phyloP scores from a whole-genome alignment of 2,329 filamentous ascomycete genomes.

The Fusarium buharicum region DNA sequence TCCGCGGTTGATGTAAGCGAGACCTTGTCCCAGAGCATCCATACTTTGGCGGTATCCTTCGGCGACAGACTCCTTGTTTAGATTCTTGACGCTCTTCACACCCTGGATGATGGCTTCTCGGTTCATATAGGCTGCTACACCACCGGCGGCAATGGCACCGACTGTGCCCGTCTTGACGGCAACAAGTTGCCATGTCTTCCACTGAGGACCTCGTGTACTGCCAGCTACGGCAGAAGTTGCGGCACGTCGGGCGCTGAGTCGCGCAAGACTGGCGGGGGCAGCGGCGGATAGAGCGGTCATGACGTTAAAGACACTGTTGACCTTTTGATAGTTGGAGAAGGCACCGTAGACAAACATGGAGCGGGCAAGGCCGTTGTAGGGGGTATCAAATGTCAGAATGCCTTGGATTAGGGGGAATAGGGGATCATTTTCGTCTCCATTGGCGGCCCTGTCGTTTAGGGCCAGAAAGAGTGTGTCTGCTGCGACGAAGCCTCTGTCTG shows the following conservation, averaged over 20 bases:
- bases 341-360: conserved; percentile 71
- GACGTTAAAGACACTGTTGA: conserved; percentile 66
- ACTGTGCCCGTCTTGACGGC: conserved; percentile 85
- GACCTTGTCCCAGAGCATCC: conserved; percentile 62
- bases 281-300: conserved; percentile 64
- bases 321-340: conserved; percentile 68
- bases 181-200: conserved; percentile 69
- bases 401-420: conserved; percentile 86
- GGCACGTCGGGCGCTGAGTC: conserved; percentile 36
- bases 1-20: conserved; percentile 67
- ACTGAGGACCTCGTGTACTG: conserved; percentile 52
- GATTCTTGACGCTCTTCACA: conserved; percentile 57
- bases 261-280: conserved; percentile 57
- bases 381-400: conserved; percentile 85
- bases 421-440: conserved; percentile 52
- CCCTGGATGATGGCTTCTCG: conserved; percentile 71
- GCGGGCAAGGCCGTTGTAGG: conserved; percentile 74
- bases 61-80: conserved; percentile 60
- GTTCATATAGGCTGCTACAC: conserved; percentile 83
- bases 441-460: conserved; percentile 68
- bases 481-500: conserved; percentile 77
- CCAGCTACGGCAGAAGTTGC: conserved; percentile 35
- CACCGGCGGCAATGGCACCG: conserved; percentile 81
- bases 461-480: conserved; percentile 82
- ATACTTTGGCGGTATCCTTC: conserved; percentile 62